Conservation (phyloP, 2,329 filamentous ascomycete species). For the Beauveria pseudobassiana region DNA sequence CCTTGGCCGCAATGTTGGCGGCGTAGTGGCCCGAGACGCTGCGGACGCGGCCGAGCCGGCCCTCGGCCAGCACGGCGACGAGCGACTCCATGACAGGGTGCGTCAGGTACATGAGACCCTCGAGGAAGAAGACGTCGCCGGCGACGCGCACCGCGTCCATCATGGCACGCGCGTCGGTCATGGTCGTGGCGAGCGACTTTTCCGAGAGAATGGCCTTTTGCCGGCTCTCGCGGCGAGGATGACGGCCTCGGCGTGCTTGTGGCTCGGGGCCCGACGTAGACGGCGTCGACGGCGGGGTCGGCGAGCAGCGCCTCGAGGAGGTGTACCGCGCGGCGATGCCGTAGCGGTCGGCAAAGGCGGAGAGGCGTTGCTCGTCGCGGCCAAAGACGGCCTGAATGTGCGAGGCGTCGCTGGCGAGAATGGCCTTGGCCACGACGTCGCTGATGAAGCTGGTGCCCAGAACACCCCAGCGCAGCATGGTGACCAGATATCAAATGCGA, state of each 20-base stretch:
- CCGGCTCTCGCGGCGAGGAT: conserved; percentile 18
- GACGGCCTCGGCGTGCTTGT: conserved; percentile 20
- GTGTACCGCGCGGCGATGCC: conserved; percentile 16
- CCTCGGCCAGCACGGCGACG: conserved; percentile 17
- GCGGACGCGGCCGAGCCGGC: conserved; percentile 17
- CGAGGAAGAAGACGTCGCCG: conserved; percentile 19
- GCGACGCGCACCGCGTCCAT: conserved; percentile 16
- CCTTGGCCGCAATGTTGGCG: conserved; percentile 21
- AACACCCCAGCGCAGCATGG: conserved; percentile 22
- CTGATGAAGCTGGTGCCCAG: conserved; percentile 24
- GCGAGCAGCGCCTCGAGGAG: conserved; percentile 18
- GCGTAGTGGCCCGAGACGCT: conserved; percentile 21
- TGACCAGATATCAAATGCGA: not conserved
- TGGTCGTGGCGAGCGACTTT: conserved; percentile 21
- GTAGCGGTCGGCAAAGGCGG: conserved; percentile 19
- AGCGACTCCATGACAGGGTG: conserved; percentile 20
- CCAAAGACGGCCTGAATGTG: conserved; percentile 21
- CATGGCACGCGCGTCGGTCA: conserved; percentile 19
- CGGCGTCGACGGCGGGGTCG: conserved; percentile 19
- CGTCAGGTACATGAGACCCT: conserved; percentile 22
- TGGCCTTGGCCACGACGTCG: conserved; percentile 18
- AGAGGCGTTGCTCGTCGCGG: conserved; percentile 18
- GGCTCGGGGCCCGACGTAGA: conserved; percentile 21
- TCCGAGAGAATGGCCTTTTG: conserved; percentile 21
- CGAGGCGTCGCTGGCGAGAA: conserved; percentile 17